phyloP scores from a whole-genome alignment of 1,284 basidiomycete genomes.

The Cutaneotrichosporon cutaneum region DNA sequence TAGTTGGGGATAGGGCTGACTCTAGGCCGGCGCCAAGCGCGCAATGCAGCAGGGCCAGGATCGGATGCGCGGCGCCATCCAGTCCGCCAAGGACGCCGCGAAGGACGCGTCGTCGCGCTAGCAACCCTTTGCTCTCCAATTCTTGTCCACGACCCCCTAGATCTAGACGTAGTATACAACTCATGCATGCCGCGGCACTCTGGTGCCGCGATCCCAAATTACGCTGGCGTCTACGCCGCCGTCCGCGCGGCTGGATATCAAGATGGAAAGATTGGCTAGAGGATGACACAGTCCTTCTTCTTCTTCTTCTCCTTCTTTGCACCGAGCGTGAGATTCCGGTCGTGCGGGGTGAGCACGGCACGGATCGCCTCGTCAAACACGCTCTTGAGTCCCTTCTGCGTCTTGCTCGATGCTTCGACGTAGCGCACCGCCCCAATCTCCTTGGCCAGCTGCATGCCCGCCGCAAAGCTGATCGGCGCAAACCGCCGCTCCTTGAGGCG shows the following conservation, averaged over 20 bases:
- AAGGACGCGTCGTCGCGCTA: no score
- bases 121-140: no score
- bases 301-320: slow-evolving; percentile 35
- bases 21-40: slow-evolving; percentile 21
- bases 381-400: slow-evolving; percentile 60
- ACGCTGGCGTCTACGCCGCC: background rate
- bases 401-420: slow-evolving; percentile 92
- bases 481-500: slow-evolving; percentile 92
- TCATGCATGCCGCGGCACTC: slow-evolving; percentile 17
- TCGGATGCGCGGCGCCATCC: slow-evolving; percentile 19
- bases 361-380: slow-evolving; percentile 97
- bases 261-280: slow-evolving; percentile 23
- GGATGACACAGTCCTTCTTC: slow-evolving; percentile 53
- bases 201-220: slow-evolving; percentile 4
- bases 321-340: slow-evolving; percentile 26
- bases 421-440: slow-evolving; percentile 97
- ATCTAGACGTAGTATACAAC: slow-evolving; percentile 19
- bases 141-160: background rate
- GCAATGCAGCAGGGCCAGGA: slow-evolving; percentile 21
- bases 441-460: slow-evolving; percentile 59
- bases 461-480: slow-evolving; percentile 73
- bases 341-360: slow-evolving; percentile 53
- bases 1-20: slow-evolving; percentile 4
- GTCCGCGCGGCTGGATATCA: background rate
- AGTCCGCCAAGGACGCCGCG: slow-evolving; percentile 15